Evolutionary conservation across 805 yeast genomes (phyloP).

Genomic region (Candida tallmaniae): DNA sequence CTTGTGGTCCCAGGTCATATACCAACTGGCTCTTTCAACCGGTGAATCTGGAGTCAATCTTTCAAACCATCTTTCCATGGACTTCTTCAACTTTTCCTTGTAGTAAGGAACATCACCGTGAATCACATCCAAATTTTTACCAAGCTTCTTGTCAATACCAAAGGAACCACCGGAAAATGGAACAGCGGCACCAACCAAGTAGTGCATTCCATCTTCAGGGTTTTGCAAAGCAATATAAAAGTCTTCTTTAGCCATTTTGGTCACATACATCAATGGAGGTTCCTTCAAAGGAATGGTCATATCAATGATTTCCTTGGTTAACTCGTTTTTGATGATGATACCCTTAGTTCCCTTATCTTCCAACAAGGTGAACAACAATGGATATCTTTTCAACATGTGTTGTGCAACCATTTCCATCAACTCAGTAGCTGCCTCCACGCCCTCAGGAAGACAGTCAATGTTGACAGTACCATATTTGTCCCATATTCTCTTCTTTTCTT

Average conservation of each 20-base stretch:
- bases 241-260: slow-evolving; percentile 73
- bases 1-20: slow-evolving; percentile 69
- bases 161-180: slow-evolving; percentile 79
- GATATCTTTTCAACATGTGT: slow-evolving; percentile 61
- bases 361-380: slow-evolving; percentile 50
- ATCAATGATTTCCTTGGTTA: slow-evolving; percentile 60
- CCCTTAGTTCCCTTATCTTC: slow-evolving; percentile 41
- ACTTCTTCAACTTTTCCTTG: slow-evolving; percentile 55
- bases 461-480: slow-evolving; percentile 56
- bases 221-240: slow-evolving; percentile 60
- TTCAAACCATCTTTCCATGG: slow-evolving; percentile 72
- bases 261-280: slow-evolving; percentile 58
- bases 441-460: slow-evolving; percentile 63
- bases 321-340: slow-evolving; percentile 50
- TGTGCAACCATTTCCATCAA: slow-evolving; percentile 58
- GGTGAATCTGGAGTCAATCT: slow-evolving; percentile 57
- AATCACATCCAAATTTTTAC: slow-evolving; percentile 57
- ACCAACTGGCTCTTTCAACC: slow-evolving; percentile 75
- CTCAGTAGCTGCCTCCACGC: slow-evolving; percentile 57
- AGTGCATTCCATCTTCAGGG: slow-evolving; percentile 52
- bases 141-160: slow-evolving; percentile 56
- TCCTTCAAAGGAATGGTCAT: slow-evolving; percentile 56
- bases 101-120: slow-evolving; percentile 71
- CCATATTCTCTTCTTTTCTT: slow-evolving; percentile 57
- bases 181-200: slow-evolving; percentile 68